Conservation (phyloP, 768 basidiomycete species). For the Lactifluus volemus region DNA sequence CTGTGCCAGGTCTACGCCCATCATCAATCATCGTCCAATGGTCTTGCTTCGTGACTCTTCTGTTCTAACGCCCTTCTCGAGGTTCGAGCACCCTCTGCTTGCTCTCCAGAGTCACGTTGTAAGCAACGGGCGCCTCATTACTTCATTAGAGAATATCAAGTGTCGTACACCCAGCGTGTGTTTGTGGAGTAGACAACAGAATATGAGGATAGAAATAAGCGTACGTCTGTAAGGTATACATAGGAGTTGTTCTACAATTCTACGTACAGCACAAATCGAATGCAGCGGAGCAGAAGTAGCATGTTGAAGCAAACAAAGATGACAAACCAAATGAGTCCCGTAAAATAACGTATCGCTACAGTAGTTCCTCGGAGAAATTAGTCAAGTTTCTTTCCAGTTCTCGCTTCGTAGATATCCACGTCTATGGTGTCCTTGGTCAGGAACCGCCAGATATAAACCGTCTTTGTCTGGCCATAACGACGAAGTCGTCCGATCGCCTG, state of each 20-base stretch:
- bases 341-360: neutral
- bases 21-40: no score
- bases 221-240: no score
- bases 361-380: neutral
- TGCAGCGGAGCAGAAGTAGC: neutral
- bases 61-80: no score
- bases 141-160: no score
- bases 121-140: no score
- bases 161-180: no score
- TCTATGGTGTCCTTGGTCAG: slow-evolving; percentile 86
- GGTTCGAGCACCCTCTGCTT: no score
- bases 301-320: neutral
- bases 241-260: neutral
- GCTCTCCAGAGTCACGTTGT: no score
- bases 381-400: slow-evolving; percentile 23
- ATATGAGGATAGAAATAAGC: no score
- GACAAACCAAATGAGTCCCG: neutral
- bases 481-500: slow-evolving; percentile 79
- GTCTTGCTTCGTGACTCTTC: no score
- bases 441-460: slow-evolving; percentile 77
- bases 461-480: slow-evolving; percentile 74
- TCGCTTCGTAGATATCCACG: slow-evolving; percentile 66
- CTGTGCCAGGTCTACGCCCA: no score
- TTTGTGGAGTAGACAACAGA: no score
- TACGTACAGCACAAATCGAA: neutral